Conservation (phyloP, 805 yeast species). For the Ogataea zsoltii region DNA sequence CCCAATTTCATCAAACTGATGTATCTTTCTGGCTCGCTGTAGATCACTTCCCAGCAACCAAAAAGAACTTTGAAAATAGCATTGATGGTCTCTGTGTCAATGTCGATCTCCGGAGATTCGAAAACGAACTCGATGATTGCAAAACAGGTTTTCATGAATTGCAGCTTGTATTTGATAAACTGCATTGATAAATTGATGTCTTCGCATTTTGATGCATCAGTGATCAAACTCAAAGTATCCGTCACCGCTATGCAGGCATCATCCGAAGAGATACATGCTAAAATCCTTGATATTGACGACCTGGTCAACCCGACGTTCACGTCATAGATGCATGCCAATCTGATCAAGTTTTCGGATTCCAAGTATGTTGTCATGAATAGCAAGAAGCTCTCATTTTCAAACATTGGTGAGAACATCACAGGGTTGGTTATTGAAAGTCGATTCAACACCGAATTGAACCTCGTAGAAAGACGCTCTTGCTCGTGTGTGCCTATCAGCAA, state of each 20-base stretch:
- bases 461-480: slow-evolving; percentile 15
- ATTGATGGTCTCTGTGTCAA: slow-evolving; percentile 23
- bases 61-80: slow-evolving; percentile 27
- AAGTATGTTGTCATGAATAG: slow-evolving; percentile 18
- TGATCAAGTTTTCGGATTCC: slow-evolving; percentile 30
- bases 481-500: slow-evolving; percentile 9
- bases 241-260: slow-evolving; percentile 27
- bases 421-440: slow-evolving; percentile 27
- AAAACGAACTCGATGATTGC: slow-evolving; percentile 14
- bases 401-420: slow-evolving; percentile 22
- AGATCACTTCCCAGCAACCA: slow-evolving; percentile 23
- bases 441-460: slow-evolving; percentile 26
- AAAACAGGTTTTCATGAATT: slow-evolving; percentile 25
- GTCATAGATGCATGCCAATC: slow-evolving; percentile 25
- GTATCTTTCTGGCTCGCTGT: slow-evolving; percentile 14
- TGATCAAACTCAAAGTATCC: slow-evolving; percentile 20
- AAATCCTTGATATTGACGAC: slow-evolving; percentile 10
- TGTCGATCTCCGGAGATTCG: slow-evolving; percentile 1
- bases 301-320: slow-evolving; percentile 6
- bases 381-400: slow-evolving; percentile 16
- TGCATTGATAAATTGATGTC: slow-evolving; percentile 33
- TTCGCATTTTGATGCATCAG: slow-evolving; percentile 30
- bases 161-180: slow-evolving; percentile 28
- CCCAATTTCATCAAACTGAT: slow-evolving; percentile 17
- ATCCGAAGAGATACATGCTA: slow-evolving; percentile 20